A percentile compares a stretch with the other conserved stretches of the same genome.
phyloP scores from a whole-genome alignment of 2,329 filamentous ascomycete genomes.

The Rhynchosporium agropyri region DNA sequence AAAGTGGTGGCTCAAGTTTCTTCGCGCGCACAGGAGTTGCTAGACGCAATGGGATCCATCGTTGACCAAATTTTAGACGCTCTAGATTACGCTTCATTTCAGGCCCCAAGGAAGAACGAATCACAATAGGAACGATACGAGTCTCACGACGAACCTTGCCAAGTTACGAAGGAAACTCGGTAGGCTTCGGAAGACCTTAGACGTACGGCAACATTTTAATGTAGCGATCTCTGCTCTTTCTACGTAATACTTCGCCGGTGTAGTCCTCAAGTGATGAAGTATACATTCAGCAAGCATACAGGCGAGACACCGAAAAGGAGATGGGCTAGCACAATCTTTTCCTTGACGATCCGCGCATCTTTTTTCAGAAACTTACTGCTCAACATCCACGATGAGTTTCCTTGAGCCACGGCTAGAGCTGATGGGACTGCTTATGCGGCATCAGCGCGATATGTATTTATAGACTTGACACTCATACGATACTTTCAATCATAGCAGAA shows the following conservation, averaged over 20 bases:
- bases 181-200: neutral
- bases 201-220: neutral
- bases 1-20: neutral
- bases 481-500: no score
- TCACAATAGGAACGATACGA: neutral
- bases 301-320: neutral
- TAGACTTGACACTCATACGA: no score
- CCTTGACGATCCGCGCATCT: neutral
- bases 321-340: neutral
- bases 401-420: no score
- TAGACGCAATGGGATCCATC: neutral
- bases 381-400: neutral
- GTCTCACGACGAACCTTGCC: neutral
- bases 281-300: no score
- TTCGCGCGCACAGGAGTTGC: neutral
- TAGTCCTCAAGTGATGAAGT: neutral
- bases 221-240: neutral
- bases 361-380: neutral
- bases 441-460: no score
- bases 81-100: neutral
- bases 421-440: no score
- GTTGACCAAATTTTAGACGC: neutral
- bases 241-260: neutral
- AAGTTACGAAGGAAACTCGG: neutral
- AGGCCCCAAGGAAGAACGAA: neutral